Percentiles rank a stretch among this genome's conserved stretches.
Evolutionary conservation across 1,284 basidiomycete genomes (phyloP).

Genomic region (Ceratobasidium sp.): DNA sequence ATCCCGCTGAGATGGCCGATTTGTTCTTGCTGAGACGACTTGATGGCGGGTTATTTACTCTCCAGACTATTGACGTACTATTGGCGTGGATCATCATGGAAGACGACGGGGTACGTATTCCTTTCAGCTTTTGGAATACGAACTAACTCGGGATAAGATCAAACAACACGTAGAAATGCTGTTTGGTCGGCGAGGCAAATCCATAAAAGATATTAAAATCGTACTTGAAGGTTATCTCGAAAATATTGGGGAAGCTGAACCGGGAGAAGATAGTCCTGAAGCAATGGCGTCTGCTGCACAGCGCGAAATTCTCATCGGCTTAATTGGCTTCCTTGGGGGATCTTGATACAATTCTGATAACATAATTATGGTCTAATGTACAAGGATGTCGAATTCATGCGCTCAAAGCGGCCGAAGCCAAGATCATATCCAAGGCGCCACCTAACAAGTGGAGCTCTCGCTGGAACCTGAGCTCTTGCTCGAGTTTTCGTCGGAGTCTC

Average conservation of each 20-base stretch:
- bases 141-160: conserved; percentile 3
- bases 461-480: conserved; percentile 90
- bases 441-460: conserved; percentile 82
- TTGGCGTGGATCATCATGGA: conserved; percentile 97
- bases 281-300: conserved; percentile 56
- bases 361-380: conserved; percentile 28
- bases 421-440: conserved; percentile 93
- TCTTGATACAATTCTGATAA: conserved; percentile 42
- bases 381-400: conserved; percentile 14
- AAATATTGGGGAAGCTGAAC: conserved; percentile 62
- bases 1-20: conserved; percentile 68
- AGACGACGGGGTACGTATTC: conserved; percentile 85
- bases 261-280: conserved; percentile 37
- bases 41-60: conserved; percentile 84
- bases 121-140: background rate
- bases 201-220: conserved; percentile 67
- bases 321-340: conserved; percentile 69
- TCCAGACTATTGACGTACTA: conserved; percentile 93
- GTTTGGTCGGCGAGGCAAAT: conserved; percentile 71
- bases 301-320: conserved; percentile 69
- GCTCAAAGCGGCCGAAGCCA: conserved; percentile 62
- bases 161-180: conserved; percentile 66
- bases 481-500: conserved; percentile 81
- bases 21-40: conserved; percentile 82
- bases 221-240: conserved; percentile 72